These are phyloP conservation scores for Fusarium sp. DNA, from an alignment of 2,329 filamentous ascomycete genomes.

Conservation along the genomic window DNA sequence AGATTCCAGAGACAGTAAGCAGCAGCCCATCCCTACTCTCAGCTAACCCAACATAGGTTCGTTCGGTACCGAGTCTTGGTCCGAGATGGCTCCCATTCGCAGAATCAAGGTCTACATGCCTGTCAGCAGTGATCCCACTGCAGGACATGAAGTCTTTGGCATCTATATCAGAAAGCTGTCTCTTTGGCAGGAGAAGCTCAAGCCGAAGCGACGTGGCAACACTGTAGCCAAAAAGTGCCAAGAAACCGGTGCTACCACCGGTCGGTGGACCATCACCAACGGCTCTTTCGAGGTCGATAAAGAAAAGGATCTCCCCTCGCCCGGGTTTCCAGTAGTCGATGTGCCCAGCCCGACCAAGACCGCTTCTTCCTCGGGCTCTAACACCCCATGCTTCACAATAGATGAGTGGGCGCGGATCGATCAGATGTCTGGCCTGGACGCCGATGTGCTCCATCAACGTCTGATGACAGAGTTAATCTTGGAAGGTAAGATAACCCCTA, in stretches of 20 bases:
- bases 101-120: slow-evolving; percentile 18
- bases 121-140: background rate
- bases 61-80: background rate
- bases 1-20: background rate
- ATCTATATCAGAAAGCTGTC: slow-evolving; percentile 15
- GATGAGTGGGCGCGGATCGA: slow-evolving; percentile 2
- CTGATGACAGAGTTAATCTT: slow-evolving; percentile 11
- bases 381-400: background rate
- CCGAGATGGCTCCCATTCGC: slow-evolving; percentile 3
- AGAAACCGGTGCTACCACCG: background rate
- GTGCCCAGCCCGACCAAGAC: background rate
- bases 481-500: slow-evolving; percentile 17
- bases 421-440: background rate
- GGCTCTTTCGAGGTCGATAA: background rate
- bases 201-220: background rate
- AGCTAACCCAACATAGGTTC: background rate
- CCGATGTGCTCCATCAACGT: slow-evolving; percentile 8
- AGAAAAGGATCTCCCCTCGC: background rate
- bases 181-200: slow-evolving; percentile 15
- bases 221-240: background rate
- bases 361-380: background rate
- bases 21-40: background rate
- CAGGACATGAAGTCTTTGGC: slow-evolving; percentile 1
- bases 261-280: slow-evolving; percentile 1
- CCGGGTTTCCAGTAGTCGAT: background rate